Evolutionary conservation across 495 filamentous ascomycete species (phyloP), one percentile per base, ranked within the genome.

Genomic region (Talaromyces thailandensis): DNA sequence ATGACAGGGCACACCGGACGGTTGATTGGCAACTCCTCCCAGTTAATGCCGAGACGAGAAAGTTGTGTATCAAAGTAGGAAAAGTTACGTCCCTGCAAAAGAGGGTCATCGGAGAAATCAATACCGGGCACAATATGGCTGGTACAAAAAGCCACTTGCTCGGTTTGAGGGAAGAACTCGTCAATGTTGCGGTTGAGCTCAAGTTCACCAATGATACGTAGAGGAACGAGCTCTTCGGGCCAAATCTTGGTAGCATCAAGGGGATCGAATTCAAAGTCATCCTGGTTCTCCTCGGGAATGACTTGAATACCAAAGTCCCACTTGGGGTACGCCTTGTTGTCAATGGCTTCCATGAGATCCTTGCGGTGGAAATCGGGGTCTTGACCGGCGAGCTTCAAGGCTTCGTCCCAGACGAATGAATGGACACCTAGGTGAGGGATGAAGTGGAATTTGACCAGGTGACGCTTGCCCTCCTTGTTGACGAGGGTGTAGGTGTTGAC

Each of bases 191-290:
- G 82, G 78, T 96, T 93, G 29, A 96, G 83, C 60, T 91, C 85
- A 9, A 96, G 66, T 73, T 93, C 83, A 32, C 91, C 92, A 63
- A 96, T 90, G 69, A 90, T 88, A 2, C 87, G 80, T 51, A 93
- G 80, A 0, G 92, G 92, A 4, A 96, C 77, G 1, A 88, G 74
- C 43, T 96, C 89, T 66, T 96, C 90, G 0, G 92, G 92, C 91
- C 90, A 96, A 37, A 94, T 68, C 74, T 96, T 96, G 35, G 92
- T 96, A n/a, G 91, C 88, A 66, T 96, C 92, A 6, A 96, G 80
- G 61, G 93, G 88, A 68, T 96, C 92, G 56, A 96, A 96, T 4
- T 96, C 90, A 65, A 96, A 96, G 52, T 92, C 85, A 67, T 94
- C 76, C 68, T 88, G 79, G 45, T 88, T 79, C 14, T 79, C 80